Conservation (phyloP, 192 early-diverging fungal genomes). For the Gaertneriomyces sp. region DNA sequence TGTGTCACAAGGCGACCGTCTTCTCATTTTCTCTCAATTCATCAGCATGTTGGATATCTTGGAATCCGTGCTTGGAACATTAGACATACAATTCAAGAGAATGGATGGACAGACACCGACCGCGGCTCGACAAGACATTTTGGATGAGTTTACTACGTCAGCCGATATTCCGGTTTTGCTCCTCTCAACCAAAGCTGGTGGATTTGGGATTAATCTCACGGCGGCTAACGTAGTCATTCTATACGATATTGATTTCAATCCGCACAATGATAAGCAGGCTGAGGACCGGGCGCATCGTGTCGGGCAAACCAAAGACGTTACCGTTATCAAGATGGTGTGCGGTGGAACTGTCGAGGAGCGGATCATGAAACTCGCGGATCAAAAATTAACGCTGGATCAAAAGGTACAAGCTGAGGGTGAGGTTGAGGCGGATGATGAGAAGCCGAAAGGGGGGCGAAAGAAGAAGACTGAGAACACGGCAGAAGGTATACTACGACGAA, state of each 20-base stretch:
- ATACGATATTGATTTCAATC: conserved; percentile 83
- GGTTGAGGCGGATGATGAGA: conserved; percentile 2
- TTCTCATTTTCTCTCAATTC: conserved; percentile 53
- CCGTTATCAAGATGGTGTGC: conserved; percentile 66
- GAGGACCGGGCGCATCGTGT: conserved; percentile 81
- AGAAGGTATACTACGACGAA: too few species aligned
- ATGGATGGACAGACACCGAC: conserved; percentile 38
- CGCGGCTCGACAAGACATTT: conserved; percentile 49
- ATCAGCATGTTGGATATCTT: conserved; percentile 56
- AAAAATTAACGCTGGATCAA: conserved; percentile 62
- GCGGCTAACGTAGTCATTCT: conserved; percentile 94
- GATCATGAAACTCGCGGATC: conserved; percentile 55
- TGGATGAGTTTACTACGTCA: conserved; percentile 73
- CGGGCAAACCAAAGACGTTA: conserved; percentile 79
- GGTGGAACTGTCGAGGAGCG: conserved; percentile 69
- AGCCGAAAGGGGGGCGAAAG: neutral
- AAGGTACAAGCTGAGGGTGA: conserved; percentile 32
- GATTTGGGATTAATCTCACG: conserved; percentile 93
- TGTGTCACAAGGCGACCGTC: conserved; percentile 39
- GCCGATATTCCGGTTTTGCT: conserved; percentile 68
- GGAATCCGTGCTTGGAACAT: conserved; percentile 39
- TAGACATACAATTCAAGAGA: conserved; percentile 36
- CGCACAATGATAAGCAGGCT: conserved; percentile 67
- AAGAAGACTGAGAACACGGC: neutral
- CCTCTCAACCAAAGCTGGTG: conserved; percentile 94